These are phyloP conservation scores for Ceratocystiopsis sp. DNA, from an alignment of 2,329 filamentous ascomycete genomes.

Conservation along the genomic window DNA sequence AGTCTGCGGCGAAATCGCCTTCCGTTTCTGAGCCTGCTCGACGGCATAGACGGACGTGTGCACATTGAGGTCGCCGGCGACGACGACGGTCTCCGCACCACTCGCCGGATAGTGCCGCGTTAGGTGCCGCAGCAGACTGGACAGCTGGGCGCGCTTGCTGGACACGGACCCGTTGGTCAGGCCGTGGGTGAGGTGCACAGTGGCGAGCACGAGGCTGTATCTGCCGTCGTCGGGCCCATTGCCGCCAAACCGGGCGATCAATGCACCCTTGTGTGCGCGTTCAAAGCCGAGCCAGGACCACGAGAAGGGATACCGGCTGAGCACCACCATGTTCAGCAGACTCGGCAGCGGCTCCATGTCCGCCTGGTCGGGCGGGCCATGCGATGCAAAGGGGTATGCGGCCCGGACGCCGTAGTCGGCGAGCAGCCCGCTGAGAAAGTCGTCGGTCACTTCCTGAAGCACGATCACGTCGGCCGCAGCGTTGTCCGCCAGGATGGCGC, in stretches of 20 bases:
- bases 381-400: slow-evolving; percentile 37
- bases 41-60: slow-evolving; percentile 41
- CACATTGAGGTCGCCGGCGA: slow-evolving; percentile 50
- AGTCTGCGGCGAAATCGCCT: slow-evolving; percentile 34
- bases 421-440: slow-evolving; percentile 41
- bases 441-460: slow-evolving; percentile 48
- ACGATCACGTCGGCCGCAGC: slow-evolving; percentile 30
- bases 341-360: slow-evolving; percentile 39
- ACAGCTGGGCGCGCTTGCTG: slow-evolving; percentile 38
- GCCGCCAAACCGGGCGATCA: slow-evolving; percentile 26
- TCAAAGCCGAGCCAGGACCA: slow-evolving; percentile 38
- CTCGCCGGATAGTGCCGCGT: slow-evolving; percentile 17
- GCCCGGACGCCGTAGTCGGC: slow-evolving; percentile 24
- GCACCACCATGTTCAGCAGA: slow-evolving; percentile 41
- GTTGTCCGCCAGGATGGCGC: slow-evolving; percentile 24
- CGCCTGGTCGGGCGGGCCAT: slow-evolving; percentile 34
- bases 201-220: slow-evolving; percentile 31
- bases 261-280: slow-evolving; percentile 39
- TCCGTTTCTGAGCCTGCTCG: slow-evolving; percentile 30
- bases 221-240: slow-evolving; percentile 7
- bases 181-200: slow-evolving; percentile 44
- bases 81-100: slow-evolving; percentile 29
- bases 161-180: slow-evolving; percentile 40
- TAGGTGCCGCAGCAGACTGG: slow-evolving; percentile 30
- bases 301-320: slow-evolving; percentile 36